Percentiles rank a stretch among this genome's conserved stretches.
Evolutionary conservation across 2,329 filamentous ascomycete species (phyloP).

Genomic region (Aspergillus puulaauensis): DNA sequence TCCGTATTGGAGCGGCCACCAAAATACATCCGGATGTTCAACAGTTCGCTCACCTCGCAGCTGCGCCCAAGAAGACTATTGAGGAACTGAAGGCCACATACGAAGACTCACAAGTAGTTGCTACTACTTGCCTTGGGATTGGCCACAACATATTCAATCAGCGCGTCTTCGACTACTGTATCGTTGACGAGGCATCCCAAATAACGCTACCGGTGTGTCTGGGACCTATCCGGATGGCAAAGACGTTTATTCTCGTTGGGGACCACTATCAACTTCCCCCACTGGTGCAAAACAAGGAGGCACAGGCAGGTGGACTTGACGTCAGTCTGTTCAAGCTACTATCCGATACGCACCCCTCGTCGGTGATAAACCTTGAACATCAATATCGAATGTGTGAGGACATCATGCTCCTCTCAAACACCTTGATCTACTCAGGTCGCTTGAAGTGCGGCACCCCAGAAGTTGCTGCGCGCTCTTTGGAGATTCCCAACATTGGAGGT

Average conservation of each 20-base stretch:
- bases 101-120: slow-evolving; percentile 84
- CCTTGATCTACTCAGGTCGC: slow-evolving; percentile 85
- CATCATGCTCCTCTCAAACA: slow-evolving; percentile 91
- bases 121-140: slow-evolving; percentile 90
- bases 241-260: slow-evolving; percentile 90
- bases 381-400: slow-evolving; percentile 99
- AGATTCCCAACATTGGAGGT: slow-evolving; percentile 64
- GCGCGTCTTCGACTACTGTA: slow-evolving; percentile 94
- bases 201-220: slow-evolving; percentile 94
- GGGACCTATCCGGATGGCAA: slow-evolving; percentile 88
- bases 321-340: slow-evolving; percentile 91
- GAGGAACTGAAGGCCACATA: slow-evolving; percentile 82
- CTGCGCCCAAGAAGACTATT: slow-evolving; percentile 70
- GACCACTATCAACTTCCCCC: slow-evolving; percentile 96
- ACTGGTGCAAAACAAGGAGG: slow-evolving; percentile 88
- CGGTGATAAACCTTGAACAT: slow-evolving; percentile 88
- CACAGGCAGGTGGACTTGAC: slow-evolving; percentile 81
- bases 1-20: slow-evolving; percentile 79
- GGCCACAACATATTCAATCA: slow-evolving; percentile 86
- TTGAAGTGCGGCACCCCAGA: slow-evolving; percentile 83
- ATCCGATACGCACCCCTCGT: slow-evolving; percentile 81
- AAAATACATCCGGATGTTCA: slow-evolving; percentile 89
- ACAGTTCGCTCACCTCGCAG: slow-evolving; percentile 77
- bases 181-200: slow-evolving; percentile 96
- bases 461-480: slow-evolving; percentile 68